Base-by-base conservation (phyloP, 148 eudicot genomes). In the Vaccinium macrocarpon region DNA sequence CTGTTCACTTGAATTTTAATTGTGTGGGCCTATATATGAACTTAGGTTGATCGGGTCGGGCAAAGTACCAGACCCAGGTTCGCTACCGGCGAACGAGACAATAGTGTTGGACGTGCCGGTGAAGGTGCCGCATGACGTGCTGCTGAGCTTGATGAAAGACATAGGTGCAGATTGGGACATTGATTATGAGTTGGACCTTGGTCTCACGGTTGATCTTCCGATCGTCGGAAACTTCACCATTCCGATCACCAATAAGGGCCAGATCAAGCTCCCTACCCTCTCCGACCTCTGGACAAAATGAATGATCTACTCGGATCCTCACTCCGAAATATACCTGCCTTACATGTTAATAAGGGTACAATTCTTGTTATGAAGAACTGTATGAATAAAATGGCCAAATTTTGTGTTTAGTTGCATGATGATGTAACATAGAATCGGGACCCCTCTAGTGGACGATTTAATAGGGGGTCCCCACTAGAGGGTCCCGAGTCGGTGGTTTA, bases 151-250 rank as follows among this genome's bases (percentile, higher is more conserved):
- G 84, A 89, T 57, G 11, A 89, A 70, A 62, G 94, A 91, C 80
- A 80, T 91, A 1, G 88, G 89, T 14, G 84, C 87, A 0, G 94
- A 91, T 81, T 90, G 92, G 92, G 93, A 91, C 81, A 88, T 91
- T 5, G 93, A 90, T 91, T 91, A 91, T 50, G 82, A 85, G 52
- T 83, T 91, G n/a, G 88, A 88, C 4, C 5, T 91, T 9, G 86
- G 81, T 25, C 89, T 91, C 49, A 82, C 90, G 18, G 32, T 91
- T 21, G 92, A 91, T 76, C 89, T 91, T 52, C 93, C 93, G 1
- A 38, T 91, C 10, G 25, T 91, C 18, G 94, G 94, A 25, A 80
- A 89, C 78, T 52, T 90, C 57, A 90, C 87, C 46, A 90, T 91
- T 78, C 94, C 92, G 25, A 59, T 91, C 74, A 79, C 87, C 42